Base-by-base conservation (phyloP, 1,284 basidiomycete genomes). In the Flammula alnicola region DNA sequence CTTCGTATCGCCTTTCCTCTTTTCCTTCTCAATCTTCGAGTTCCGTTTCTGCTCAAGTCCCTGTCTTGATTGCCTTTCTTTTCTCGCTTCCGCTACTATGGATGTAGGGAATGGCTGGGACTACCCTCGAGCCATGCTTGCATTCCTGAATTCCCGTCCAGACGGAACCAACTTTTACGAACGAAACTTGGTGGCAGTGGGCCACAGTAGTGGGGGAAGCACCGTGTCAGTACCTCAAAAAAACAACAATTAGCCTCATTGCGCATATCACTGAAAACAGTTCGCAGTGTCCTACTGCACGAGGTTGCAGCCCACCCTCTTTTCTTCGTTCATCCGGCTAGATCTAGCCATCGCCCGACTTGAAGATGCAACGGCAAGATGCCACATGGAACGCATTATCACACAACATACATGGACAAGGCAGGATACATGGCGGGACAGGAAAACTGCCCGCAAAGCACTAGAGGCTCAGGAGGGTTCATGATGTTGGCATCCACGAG, bases 401-500 rank as follows among this genome's bases (percentile, higher is more conserved):
- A 49, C 47, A 4, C 47, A 41, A 36, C 42, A 14, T 36, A 49
- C 47, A 20, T 49, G 47, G 47, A 41, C 33, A 25, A 30, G 47
- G 14, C 47, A 42, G 33, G 47, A 49, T 30, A 49, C 47, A 23
- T 49, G 47, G 47, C 14, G 31, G 11, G 32, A 49, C 26, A 23
- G 40, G 16, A 43, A 42, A 14, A 22, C 30, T 4, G 47, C 47
- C 10, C 39, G 30, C 11, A 49, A 49, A 25, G 25, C 40, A 29
- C 25, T 49, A 8, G 25, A 49, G 31, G n/a, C 22, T 4, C 47
- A 49, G 31, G 47, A 40, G 14, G 47, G 47, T 14, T 36, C 47
- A 6, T 39, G 47, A 11, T 49, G 42, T 14, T 49, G 47, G 47
- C 47, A 49, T 23, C 47, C 47, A n/a, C 35, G 29, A 36, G 47